Base-by-base conservation (phyloP, 345 rosid genomes). In the Cardiospermum halicacabum region DNA sequence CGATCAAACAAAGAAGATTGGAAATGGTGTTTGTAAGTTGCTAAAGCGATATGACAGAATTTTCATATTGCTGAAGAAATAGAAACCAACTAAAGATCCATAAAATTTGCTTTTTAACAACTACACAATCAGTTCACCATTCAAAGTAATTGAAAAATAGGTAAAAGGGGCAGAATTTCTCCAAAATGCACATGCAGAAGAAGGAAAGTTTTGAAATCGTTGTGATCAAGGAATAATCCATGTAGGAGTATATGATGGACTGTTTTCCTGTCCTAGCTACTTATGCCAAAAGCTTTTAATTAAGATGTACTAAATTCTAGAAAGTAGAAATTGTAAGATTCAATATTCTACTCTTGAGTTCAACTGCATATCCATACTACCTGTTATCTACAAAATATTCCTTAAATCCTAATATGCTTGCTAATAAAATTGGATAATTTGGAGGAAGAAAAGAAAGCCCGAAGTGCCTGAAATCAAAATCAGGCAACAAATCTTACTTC, bases 401-500 rank as follows among this genome's bases (percentile, higher is more conserved):
- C n/a, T 45, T n/a, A 18, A 45, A 22, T 45, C 18, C 4, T 45
- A 45, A 45, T 13, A 45, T n/a, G 5, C 22, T 45, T 22, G 18
- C 21, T 18, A 6, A 45, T 2, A 1, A 22, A 45, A 45, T 19
- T 16, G 24, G 50, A 19, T 18, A 45, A 45, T 45, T 45, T 18
- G 16, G 50, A 45, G 24, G 50, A n/a, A 22, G 50, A 45, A 45
- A 45, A 18, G 24, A 18, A 45, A 18, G 24, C 18, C 7, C 18
- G 7, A 45, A 45, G 19, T 45, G 9, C 43, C 58, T 66, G 42
- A 42, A 34, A 66, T 32, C 19, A 63, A 34, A 66, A 65, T 59
- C 30, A 70, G 50, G 61, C 15, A 50, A 58, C 48, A 24, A 37
- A 57, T 69, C 96, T 76, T 86, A 93, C 98, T 84, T 72, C 90